Evolutionary conservation across 805 yeast species (phyloP).

Genomic region (Gaillardinia entomophila): DNA sequence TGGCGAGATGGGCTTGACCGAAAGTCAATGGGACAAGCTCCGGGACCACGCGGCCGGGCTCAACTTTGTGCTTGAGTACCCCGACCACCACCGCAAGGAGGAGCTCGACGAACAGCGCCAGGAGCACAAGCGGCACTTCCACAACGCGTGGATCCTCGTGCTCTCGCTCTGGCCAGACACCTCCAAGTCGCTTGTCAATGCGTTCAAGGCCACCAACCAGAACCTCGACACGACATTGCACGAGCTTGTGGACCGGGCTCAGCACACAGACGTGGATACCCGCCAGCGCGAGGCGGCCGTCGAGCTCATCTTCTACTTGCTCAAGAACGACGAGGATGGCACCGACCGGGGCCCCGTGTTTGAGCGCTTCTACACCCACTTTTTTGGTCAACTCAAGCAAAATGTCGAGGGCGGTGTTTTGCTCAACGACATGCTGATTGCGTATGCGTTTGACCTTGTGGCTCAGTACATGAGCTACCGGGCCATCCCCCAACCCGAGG

Average conservation of each 20-base stretch:
- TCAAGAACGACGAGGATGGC: slow-evolving; percentile 8
- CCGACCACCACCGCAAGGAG: slow-evolving; percentile 2
- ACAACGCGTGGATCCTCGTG: slow-evolving; percentile 12
- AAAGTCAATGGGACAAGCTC: slow-evolving; percentile 10
- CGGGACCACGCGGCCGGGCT: slow-evolving; percentile 3
- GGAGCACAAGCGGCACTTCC: slow-evolving; percentile 3
- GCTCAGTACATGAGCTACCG: slow-evolving; percentile 51
- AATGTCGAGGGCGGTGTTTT: not conserved
- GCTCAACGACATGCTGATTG: slow-evolving; percentile 49
- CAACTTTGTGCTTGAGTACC: slow-evolving; percentile 8
- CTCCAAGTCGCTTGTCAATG: slow-evolving; percentile 14
- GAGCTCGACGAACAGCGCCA: slow-evolving; percentile 5
- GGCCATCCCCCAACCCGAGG: slow-evolving; percentile 43
- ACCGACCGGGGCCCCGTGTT: slow-evolving; percentile 6
- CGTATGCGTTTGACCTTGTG: slow-evolving; percentile 48
- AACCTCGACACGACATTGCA: slow-evolving; percentile 6
- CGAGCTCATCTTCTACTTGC: slow-evolving; percentile 7
- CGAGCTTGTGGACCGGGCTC: slow-evolving; percentile 7
- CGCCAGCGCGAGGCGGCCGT: slow-evolving; percentile 6
- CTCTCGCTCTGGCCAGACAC: slow-evolving; percentile 13
- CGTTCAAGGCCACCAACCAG: slow-evolving; percentile 3
- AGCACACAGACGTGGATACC: slow-evolving; percentile 4
- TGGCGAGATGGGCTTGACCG: slow-evolving; percentile 10
- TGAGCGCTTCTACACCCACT: slow-evolving; percentile 29
- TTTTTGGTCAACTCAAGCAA: slow-evolving; percentile 25